phyloP scores from a whole-genome alignment of 1,284 basidiomycete genomes.

The Phaffia rhodozyma region DNA sequence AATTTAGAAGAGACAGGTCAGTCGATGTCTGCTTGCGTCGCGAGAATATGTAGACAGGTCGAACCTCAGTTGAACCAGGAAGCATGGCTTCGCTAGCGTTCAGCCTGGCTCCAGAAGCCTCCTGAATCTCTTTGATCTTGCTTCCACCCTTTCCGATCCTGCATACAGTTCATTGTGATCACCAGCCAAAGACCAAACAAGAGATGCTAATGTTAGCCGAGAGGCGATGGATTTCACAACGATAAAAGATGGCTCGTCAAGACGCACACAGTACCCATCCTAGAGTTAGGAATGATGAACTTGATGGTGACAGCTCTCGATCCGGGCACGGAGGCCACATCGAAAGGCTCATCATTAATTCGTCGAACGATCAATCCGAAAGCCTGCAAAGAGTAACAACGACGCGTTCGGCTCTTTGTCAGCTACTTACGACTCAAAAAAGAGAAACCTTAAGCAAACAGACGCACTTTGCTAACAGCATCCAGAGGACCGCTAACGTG shows the following conservation, averaged over 20 bases:
- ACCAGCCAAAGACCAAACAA: no score
- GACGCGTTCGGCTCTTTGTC: neutral
- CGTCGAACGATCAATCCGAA: conserved; percentile 97
- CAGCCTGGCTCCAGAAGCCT: conserved; percentile 87
- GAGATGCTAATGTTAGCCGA: no score
- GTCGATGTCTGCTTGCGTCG: neutral
- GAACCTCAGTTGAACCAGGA: conserved; percentile 93
- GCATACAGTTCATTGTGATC: neutral
- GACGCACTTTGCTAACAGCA: conserved; percentile 83
- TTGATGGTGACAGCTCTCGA: conserved; percentile 98
- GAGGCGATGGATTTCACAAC: neutral
- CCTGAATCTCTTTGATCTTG: conserved; percentile 99
- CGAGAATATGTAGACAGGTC: conserved; percentile 8
- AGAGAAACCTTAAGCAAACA: neutral
- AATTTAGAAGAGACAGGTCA: neutral
- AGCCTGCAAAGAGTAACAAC: conserved; percentile 47
- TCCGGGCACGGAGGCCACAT: conserved; percentile 91
- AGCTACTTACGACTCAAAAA: neutral
- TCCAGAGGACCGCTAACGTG: conserved; percentile 96
- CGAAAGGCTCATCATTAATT: conserved; percentile 98
- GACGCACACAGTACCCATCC: conserved; percentile 83
- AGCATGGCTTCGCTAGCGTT: conserved; percentile 98
- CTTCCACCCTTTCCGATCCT: conserved; percentile 87
- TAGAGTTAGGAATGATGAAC: conserved; percentile 98
- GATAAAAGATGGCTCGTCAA: neutral